Evolutionary conservation across 116 monocot species (phyloP), one percentile per base, ranked within the genome.

Genomic region (Thalassia testudinum): DNA sequence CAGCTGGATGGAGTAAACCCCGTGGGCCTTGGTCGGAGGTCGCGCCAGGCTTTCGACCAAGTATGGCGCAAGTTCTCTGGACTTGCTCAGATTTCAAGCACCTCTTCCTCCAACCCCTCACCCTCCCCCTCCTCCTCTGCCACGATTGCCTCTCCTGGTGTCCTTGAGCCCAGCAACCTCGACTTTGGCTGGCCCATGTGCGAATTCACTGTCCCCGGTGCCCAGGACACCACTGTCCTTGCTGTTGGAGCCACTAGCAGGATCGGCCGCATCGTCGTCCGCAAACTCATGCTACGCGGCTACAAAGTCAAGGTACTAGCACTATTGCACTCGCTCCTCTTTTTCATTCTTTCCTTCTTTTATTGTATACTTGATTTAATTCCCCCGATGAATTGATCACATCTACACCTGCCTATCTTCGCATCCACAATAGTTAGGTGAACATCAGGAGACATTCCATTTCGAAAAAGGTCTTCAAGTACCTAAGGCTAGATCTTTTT

Each of bases 1-100:
- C 62, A 59, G 15, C 72, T 95, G 64, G 89, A 83, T 18, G 89
- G 76, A 40, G 85, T 95, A 48, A 95, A 88, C 48, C 95, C 95
- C 21, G 95, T 95, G 48, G 95, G 89, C 0, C 68, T 95, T 26
- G 95, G 95, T 13, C 67, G 95, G 23, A 64, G 64, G 43, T 95
- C 95, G 1, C 67, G 95, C 21, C 95, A 95, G 81, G 64, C 88
- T 25, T 95, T 95, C 70, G 95, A 95, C 43, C 78, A 95, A 59
- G 78, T 95, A 45, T 95, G 95, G 95, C 72, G 89, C 19, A 95
- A 89, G 72, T 88, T 95, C 74, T 85, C 95, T 0, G 85, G 79
- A 15, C 77, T 95, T n/a, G 89, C 88, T 1, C 95, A 95, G 76
- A 78, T 95, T 21, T 87, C 93, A 17, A 47, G 84, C 58, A 71